Conservation (phyloP, 371 early-diverging fungal genomes). For the Lichtheimia ramosa region DNA sequence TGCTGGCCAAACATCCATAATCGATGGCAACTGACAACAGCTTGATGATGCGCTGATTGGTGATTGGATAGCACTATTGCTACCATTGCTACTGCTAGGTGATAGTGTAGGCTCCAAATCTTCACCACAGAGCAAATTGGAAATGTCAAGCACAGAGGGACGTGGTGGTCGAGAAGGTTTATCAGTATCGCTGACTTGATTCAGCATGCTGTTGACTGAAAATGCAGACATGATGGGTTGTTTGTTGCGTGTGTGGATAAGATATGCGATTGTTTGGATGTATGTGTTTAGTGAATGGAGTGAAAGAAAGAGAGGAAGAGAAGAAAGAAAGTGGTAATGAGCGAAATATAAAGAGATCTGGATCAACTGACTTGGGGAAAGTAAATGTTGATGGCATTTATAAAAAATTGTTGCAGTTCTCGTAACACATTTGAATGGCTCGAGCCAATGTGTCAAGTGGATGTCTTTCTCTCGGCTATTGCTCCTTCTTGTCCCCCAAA, state of each 20-base stretch:
- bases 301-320: neutral
- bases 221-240: conserved; percentile 7
- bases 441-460: conserved; percentile 9
- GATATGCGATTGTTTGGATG: neutral
- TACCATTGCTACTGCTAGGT: no score
- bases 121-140: conserved; percentile 24
- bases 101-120: conserved; percentile 22
- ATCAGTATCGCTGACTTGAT: neutral
- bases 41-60: conserved; percentile 3
- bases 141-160: conserved; percentile 44
- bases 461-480: neutral
- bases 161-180: conserved; percentile 4
- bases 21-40: conserved; percentile 24
- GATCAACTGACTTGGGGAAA: neutral
- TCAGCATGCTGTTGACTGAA: conserved; percentile 6
- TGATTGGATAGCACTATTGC: neutral
- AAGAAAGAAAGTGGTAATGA: neutral
- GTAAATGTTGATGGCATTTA: conserved; percentile 1
- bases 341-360: neutral
- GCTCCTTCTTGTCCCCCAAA: neutral
- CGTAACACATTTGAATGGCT: conserved; percentile 1
- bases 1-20: neutral
- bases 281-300: neutral
- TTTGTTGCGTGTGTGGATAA: neutral
- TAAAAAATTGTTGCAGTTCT: neutral